These are phyloP conservation scores for Scheffersomyces spartinae DNA, from an alignment of 805 yeast species.

Conservation along the genomic window DNA sequence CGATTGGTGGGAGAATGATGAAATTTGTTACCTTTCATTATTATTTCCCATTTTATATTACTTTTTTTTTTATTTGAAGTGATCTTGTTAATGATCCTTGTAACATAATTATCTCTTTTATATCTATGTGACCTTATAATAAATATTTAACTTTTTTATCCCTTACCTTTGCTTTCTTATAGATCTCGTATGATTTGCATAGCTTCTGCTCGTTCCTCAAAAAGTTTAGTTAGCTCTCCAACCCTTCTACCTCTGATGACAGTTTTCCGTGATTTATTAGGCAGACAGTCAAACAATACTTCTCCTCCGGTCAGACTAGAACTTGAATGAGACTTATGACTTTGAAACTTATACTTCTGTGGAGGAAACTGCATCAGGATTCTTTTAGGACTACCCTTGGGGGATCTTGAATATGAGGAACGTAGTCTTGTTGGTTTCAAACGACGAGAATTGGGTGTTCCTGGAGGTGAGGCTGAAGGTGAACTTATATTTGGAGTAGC, in stretches of 20 bases:
- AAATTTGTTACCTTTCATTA: conserved; percentile 1
- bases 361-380: conserved; percentile 24
- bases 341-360: conserved; percentile 21
- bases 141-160: conserved; percentile 2
- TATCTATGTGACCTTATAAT: conserved; percentile 4
- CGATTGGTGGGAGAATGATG: conserved; percentile 30
- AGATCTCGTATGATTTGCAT: conserved; percentile 23
- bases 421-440: too few relatives aligned
- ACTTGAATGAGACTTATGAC: conserved; percentile 2
- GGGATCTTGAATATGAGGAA: too few relatives aligned
- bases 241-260: conserved; percentile 33
- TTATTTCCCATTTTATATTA: conserved; percentile 1
- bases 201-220: conserved; percentile 30
- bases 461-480: conserved; percentile 1
- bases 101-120: neutral
- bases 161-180: conserved; percentile 10
- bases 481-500: neutral
- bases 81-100: neutral
- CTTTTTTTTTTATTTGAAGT: conserved; percentile 1
- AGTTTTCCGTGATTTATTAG: conserved; percentile 14
- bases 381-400: conserved; percentile 7
- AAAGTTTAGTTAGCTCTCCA: conserved; percentile 27
- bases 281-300: too few relatives aligned
- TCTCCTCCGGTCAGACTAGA: conserved; percentile 4
- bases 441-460: conserved; percentile 1